Percentiles rank a stretch among this genome's conserved stretches.
Evolutionary conservation across 1,139 yeast species (phyloP).

Genomic region (Geotrichum citri-aurantii): DNA sequence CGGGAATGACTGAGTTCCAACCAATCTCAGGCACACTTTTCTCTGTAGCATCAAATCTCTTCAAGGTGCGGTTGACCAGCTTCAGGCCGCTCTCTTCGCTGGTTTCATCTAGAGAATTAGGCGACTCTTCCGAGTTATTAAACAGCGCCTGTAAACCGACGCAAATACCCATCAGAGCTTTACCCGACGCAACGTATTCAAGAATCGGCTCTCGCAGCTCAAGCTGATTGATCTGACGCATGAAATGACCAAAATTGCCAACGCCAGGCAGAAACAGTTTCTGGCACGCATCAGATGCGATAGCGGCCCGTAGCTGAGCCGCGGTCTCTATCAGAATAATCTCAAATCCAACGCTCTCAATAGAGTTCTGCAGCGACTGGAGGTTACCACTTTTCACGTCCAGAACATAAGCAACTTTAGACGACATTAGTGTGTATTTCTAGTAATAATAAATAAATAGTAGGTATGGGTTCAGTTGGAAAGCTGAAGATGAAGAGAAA

Average conservation of each 20-base stretch:
- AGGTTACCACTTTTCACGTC: slow-evolving; percentile 96
- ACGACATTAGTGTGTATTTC: slow-evolving; percentile 2
- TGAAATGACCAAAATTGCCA: slow-evolving; percentile 93
- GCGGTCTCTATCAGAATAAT: slow-evolving; percentile 33
- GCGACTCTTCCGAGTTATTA: slow-evolving; percentile 67
- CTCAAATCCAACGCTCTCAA: slow-evolving; percentile 69
- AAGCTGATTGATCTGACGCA: slow-evolving; percentile 56
- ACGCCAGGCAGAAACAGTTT: slow-evolving; percentile 72
- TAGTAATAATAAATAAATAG: neutral
- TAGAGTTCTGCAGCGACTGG: slow-evolving; percentile 82
- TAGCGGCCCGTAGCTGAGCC: slow-evolving; percentile 31
- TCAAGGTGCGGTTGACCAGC: slow-evolving; percentile 49
- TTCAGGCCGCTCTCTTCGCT: slow-evolving; percentile 48
- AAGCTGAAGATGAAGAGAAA: neutral
- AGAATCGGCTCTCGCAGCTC: slow-evolving; percentile 61
- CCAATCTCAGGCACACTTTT: slow-evolving; percentile 96
- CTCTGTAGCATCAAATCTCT: slow-evolving; percentile 53
- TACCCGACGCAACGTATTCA: slow-evolving; percentile 63
- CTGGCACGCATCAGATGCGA: slow-evolving; percentile 29
- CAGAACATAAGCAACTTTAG: slow-evolving; percentile 56
- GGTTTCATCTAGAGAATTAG: slow-evolving; percentile 29
- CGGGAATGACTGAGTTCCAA: slow-evolving; percentile 57
- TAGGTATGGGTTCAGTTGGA: neutral
- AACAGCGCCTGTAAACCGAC: slow-evolving; percentile 89
- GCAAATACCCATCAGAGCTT: slow-evolving; percentile 91